A percentile compares a stretch with the other conserved stretches of the same genome.
These are phyloP conservation scores for Fragaria ananassa DNA, from an alignment of 306 rosid genomes.

Conservation along the genomic window DNA sequence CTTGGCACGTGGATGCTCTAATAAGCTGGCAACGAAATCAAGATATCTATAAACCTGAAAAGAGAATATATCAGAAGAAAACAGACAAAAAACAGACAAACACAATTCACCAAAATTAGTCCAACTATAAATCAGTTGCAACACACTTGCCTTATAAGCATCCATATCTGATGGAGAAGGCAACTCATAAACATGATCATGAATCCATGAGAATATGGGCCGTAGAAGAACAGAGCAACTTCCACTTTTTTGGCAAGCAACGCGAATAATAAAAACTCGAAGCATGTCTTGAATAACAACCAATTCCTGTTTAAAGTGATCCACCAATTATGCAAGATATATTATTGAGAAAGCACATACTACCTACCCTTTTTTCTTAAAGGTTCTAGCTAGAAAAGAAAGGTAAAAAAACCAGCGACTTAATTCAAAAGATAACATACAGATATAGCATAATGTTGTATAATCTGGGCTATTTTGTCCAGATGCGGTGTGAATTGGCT, in stretches of 20 bases:
- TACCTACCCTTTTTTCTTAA: neutral
- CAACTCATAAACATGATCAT: conserved; percentile 49
- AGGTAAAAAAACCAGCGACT: neutral
- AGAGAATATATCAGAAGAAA: conserved; percentile 18
- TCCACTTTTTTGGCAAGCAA: conserved; percentile 57
- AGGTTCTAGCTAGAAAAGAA: neutral
- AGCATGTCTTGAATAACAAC: conserved; percentile 88
- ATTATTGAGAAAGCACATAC: neutral
- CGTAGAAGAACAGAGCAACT: conserved; percentile 61
- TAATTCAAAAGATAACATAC: conserved; percentile 47
- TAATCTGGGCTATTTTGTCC: conserved; percentile 74
- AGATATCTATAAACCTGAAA: conserved; percentile 81
- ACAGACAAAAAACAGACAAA: neutral
- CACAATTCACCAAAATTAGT: conserved; percentile 14
- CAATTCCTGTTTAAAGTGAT: conserved; percentile 52
- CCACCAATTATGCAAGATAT: conserved; percentile 14
- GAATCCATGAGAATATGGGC: conserved; percentile 60
- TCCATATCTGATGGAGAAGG: conserved; percentile 57
- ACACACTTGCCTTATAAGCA: conserved; percentile 59
- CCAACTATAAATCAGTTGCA: conserved; percentile 14
- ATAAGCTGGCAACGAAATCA: conserved; percentile 82
- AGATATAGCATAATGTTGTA: conserved; percentile 87
- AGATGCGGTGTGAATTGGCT: conserved; percentile 71
- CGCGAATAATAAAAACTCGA: conserved; percentile 69
- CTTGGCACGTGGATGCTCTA: conserved; percentile 93